Evolutionary conservation across 2,329 filamentous ascomycete species (phyloP).

Genomic region (Xylaria sp.): DNA sequence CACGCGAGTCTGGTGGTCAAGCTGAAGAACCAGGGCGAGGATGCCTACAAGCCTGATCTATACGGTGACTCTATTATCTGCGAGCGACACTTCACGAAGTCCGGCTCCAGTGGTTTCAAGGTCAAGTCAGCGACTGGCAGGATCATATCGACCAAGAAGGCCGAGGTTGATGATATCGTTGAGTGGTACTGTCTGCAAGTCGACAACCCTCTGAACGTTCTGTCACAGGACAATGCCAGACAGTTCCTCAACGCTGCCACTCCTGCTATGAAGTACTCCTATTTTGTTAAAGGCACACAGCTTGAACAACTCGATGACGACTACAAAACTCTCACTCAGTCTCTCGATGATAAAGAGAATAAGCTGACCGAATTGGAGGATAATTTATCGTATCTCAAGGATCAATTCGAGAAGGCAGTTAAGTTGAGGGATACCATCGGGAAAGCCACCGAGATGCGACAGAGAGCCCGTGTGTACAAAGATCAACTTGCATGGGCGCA

Average conservation of each 20-base stretch:
- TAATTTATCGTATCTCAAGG: conserved; percentile 58
- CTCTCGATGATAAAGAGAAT: conserved; percentile 63
- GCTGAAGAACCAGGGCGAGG: conserved; percentile 83
- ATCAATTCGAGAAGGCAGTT: conserved; percentile 55
- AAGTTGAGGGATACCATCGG: conserved; percentile 60
- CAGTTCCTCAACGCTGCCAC: conserved; percentile 86
- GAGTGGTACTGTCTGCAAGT: conserved; percentile 93
- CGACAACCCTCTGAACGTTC: conserved; percentile 91
- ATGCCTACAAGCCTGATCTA: conserved; percentile 74
- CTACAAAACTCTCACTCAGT: conserved; percentile 77
- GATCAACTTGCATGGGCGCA: conserved; percentile 81
- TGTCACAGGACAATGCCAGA: conserved; percentile 91
- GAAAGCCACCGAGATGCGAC: conserved; percentile 60
- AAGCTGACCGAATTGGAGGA: conserved; percentile 57
- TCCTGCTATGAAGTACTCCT: conserved; percentile 84
- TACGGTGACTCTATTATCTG: conserved; percentile 83
- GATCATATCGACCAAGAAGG: conserved; percentile 74
- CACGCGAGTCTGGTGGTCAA: conserved; percentile 71
- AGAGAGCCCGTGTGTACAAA: conserved; percentile 52
- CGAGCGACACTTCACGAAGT: conserved; percentile 79
- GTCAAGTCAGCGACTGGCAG: conserved; percentile 68
- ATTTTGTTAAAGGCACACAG: conserved; percentile 92
- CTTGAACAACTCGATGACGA: conserved; percentile 88
- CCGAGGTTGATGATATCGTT: conserved; percentile 84
- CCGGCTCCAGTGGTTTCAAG: conserved; percentile 76